phyloP scores from a whole-genome alignment of 805 yeast species.

The Candida pseudofarinosa region DNA sequence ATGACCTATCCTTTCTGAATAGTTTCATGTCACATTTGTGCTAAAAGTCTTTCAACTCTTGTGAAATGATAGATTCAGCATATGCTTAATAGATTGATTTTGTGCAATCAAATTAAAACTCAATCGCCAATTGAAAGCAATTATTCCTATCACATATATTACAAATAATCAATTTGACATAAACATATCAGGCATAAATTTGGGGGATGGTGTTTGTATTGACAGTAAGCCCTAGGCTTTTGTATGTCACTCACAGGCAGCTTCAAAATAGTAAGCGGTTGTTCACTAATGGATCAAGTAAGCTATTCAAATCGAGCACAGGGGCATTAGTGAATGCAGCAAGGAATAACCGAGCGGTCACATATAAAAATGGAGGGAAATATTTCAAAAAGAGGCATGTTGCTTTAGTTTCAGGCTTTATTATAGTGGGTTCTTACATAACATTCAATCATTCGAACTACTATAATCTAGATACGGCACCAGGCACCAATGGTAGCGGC shows the following conservation, averaged over 20 bases:
- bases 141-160: not conserved
- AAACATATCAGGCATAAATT: not conserved
- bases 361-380: slow-evolving; percentile 7
- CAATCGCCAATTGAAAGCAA: not conserved
- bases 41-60: no score
- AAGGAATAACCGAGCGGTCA: slow-evolving; percentile 3
- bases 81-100: not conserved
- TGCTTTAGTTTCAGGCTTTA: slow-evolving; percentile 38
- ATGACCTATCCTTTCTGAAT: no score
- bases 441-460: slow-evolving; percentile 37
- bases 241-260: slow-evolving; percentile 16
- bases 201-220: slow-evolving; percentile 17
- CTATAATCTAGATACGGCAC: slow-evolving; percentile 35
- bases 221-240: slow-evolving; percentile 17
- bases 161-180: not conserved
- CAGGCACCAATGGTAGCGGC: slow-evolving; percentile 1
- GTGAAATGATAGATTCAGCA: no score
- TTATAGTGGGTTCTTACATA: slow-evolving; percentile 41
- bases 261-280: slow-evolving; percentile 12
- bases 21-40: no score
- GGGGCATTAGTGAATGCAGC: slow-evolving; percentile 5
- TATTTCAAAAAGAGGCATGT: slow-evolving; percentile 28
- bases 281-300: slow-evolving; percentile 11
- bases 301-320: slow-evolving; percentile 11
- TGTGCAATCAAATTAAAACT: not conserved